phyloP scores from a whole-genome alignment of 805 yeast genomes.

The Isabelozyma gotoi region DNA sequence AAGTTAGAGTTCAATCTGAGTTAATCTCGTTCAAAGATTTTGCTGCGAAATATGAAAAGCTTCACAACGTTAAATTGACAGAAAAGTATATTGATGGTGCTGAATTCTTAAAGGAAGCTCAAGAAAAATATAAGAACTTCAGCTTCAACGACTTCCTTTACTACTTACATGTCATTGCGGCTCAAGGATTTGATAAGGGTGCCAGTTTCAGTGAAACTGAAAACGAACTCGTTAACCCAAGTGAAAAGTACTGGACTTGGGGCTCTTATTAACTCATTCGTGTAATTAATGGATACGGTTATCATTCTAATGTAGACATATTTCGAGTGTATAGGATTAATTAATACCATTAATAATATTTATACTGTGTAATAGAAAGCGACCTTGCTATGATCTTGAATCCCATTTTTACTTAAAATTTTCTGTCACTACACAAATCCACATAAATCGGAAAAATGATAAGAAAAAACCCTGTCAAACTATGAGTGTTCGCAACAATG shows the following conservation, averaged over 20 bases:
- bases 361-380: no score
- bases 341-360: neutral
- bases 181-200: slow-evolving; percentile 25
- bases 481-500: no score
- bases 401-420: no score
- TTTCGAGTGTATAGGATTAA: no score
- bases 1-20: slow-evolving; percentile 43
- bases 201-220: slow-evolving; percentile 17
- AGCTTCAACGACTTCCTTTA: slow-evolving; percentile 29
- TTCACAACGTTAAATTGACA: slow-evolving; percentile 32
- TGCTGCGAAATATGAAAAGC: slow-evolving; percentile 38
- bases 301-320: no score
- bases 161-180: slow-evolving; percentile 16
- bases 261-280: slow-evolving; percentile 9
- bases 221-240: slow-evolving; percentile 37
- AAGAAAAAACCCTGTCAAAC: no score
- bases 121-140: slow-evolving; percentile 24
- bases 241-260: slow-evolving; percentile 39
- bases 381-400: no score
- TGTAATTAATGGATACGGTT: no score
- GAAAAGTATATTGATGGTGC: slow-evolving; percentile 29
- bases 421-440: no score
- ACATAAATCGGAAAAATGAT: no score
- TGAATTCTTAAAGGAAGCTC: slow-evolving; percentile 29
- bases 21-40: slow-evolving; percentile 38